These are phyloP conservation scores for Lycium barbarum DNA, from an alignment of 257 asterid species.

Conservation along the genomic window DNA sequence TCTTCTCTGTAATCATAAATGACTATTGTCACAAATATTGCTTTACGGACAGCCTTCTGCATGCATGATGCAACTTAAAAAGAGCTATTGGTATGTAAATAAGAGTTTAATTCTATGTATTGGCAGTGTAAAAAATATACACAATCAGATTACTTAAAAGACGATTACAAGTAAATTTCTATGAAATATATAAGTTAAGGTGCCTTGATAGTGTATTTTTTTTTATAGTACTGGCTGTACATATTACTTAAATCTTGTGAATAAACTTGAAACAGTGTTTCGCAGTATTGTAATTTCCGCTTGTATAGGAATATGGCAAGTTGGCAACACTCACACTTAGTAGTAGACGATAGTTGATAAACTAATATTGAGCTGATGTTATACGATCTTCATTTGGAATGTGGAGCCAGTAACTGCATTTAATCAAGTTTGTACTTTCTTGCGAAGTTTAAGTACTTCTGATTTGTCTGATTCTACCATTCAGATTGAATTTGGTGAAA, in stretches of 20 bases:
- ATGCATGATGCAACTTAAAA: background rate
- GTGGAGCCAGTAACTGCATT: background rate
- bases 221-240: background rate
- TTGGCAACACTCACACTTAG: background rate
- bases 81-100: background rate
- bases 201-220: no score
- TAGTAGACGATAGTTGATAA: background rate
- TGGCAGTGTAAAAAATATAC: no score
- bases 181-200: no score
- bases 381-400: background rate
- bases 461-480: constrained; percentile 34
- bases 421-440: background rate
- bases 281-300: background rate
- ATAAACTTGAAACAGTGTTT: background rate
- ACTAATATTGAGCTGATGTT: background rate
- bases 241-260: background rate
- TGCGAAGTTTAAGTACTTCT: constrained; percentile 15
- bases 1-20: constrained; percentile 17
- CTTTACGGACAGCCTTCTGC: background rate
- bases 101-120: background rate
- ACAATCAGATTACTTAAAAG: no score
- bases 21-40: constrained; percentile 2
- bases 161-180: no score
- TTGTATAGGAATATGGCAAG: background rate
- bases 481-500: constrained; percentile 31